Percentiles rank a stretch among this genome's conserved stretches.
Conservation (phyloP, 352 stramenopile species). For the Globisporangium echinulatum region DNA sequence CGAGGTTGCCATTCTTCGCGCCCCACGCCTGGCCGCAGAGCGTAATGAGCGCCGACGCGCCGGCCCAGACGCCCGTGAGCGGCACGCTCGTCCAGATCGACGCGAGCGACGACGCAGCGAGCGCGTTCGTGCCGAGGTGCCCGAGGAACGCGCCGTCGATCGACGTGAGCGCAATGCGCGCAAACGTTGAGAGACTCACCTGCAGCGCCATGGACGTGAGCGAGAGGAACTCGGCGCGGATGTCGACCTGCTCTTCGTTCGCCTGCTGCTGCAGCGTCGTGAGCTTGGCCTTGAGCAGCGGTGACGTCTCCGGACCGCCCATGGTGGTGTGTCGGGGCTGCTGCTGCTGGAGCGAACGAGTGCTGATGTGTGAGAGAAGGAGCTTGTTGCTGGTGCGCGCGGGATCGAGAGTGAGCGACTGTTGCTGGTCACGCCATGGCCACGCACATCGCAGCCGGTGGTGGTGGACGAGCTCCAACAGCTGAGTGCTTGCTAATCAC, state of each 20-base stretch:
- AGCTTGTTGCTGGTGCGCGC: too few relatives aligned
- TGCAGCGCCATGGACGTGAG: conserved; percentile 76
- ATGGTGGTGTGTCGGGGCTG: neutral
- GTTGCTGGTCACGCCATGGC: neutral
- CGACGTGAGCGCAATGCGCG: conserved; percentile 69
- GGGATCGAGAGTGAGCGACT: neutral
- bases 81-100: conserved; percentile 74
- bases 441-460: neutral
- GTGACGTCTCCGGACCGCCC: neutral
- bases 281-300: neutral
- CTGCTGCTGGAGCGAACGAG: neutral
- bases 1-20: conserved; percentile 26
- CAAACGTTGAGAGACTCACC: conserved; percentile 73
- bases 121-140: conserved; percentile 58
- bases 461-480: neutral
- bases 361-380: neutral
- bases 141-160: conserved; percentile 78
- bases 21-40: conserved; percentile 34
- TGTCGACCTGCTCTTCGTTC: conserved; percentile 41
- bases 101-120: conserved; percentile 69
- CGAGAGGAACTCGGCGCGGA: conserved; percentile 47
- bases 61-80: conserved; percentile 60
- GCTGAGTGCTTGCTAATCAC: neutral
- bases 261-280: conserved; percentile 1
- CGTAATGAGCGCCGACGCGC: conserved; percentile 57